phyloP scores from a whole-genome alignment of 1,284 basidiomycete genomes.

The Apiotrichum domesticum region DNA sequence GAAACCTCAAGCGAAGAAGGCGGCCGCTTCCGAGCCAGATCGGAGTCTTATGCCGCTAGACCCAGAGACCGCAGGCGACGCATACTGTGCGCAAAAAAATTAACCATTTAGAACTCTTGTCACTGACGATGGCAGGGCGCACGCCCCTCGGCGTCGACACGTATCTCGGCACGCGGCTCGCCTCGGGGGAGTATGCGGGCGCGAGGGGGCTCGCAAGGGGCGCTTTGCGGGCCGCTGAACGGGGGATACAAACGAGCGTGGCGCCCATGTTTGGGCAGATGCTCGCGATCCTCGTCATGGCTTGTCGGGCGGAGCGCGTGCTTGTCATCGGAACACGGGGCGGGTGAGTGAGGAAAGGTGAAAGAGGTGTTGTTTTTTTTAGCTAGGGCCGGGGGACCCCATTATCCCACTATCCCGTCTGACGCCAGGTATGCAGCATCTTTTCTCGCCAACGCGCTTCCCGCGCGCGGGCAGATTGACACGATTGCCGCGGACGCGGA shows the following conservation, averaged over 20 bases:
- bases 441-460: conserved; percentile 33
- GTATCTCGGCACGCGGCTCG: conserved; percentile 27
- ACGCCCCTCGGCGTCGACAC: conserved; percentile 23
- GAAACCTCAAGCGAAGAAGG: too few species aligned
- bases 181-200: conserved; percentile 15
- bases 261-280: conserved; percentile 26
- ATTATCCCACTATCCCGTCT: too few species aligned
- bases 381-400: too few species aligned
- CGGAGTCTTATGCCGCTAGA: not conserved
- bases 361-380: too few species aligned
- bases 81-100: not conserved
- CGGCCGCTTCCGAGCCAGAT: too few species aligned
- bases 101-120: too few species aligned
- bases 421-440: conserved; percentile 25
- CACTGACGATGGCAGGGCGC: not conserved
- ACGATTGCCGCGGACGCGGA: conserved; percentile 31
- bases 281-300: conserved; percentile 30
- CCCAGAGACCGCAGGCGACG: conserved; percentile 2
- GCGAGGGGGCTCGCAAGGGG: conserved; percentile 19
- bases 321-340: conserved; percentile 40
- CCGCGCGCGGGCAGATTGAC: conserved; percentile 36
- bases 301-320: conserved; percentile 29
- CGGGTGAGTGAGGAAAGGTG: conserved; percentile 25
- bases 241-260: conserved; percentile 35
- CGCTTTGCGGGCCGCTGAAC: conserved; percentile 22